Base-by-base conservation (phyloP, 495 filamentous ascomycete species). In the Platismatia glauca region DNA sequence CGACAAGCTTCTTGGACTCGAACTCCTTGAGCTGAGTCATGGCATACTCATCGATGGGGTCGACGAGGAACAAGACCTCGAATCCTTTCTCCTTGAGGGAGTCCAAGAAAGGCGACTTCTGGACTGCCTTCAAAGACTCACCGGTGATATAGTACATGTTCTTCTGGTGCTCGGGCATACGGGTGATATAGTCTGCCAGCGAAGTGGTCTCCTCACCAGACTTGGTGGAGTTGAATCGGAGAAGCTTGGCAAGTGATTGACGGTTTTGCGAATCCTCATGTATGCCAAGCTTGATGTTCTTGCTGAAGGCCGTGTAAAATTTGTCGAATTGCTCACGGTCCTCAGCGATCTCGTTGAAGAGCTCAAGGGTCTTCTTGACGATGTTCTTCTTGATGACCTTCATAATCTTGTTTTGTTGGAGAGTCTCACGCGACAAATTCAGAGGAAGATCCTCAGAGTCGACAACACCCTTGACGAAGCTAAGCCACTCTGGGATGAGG, bases 361-460 rank as follows among this genome's bases (percentile, higher is more conserved):
- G 90, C 83, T 98, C 94, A 58, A 98, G 89, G 60, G 90, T 89
- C 91, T 98, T 98, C 91, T 97, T 98, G 82, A 98, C 91, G 65
- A 98, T 94, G 87, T 98, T 98, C 91, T 98, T 98, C 83, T 90
- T 92, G 86, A 98, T 98, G 73, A 98, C 94, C 86, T 98, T 98
- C 94, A 98, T 96, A 83, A 98, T 98, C 90, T 97, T 97, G 88
- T 97, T 97, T 83, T 97, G 95, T 81, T 98, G 94, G 56, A 98
- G 90, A 63, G 95, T 97, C 86, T 98, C 94, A 86, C 94, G 95
- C 76, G 95, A 97, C 79, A 98, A 78, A 84, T 98, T 98, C 71
- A 98, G 86, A 64, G 94, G 94, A 41, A 98, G 88, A 79, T 98
- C 94, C 84, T 98, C 94, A 66, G 94, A 98, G 80, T 98, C 94